Conservation (phyloP, 352 stramenopile genomes). For the Globisporangium yorkense region DNA sequence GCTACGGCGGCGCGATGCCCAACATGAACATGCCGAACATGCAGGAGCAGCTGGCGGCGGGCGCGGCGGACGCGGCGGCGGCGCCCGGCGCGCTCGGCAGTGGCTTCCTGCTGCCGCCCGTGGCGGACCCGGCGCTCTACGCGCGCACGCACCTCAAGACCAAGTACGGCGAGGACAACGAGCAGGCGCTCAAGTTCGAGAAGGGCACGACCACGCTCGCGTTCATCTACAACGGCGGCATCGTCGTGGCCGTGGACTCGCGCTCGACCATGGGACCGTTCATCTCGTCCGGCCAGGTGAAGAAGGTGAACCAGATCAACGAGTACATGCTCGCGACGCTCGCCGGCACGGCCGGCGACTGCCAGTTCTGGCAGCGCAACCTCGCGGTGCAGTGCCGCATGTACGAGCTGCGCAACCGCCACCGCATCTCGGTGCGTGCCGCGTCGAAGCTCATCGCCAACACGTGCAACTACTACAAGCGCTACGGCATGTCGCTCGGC, state of each 20-base stretch:
- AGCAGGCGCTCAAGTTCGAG: constrained; percentile 95
- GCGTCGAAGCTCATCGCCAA: constrained; percentile 99
- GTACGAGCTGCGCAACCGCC: constrained; percentile 99
- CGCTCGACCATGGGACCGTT: constrained; percentile 98
- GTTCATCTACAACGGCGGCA: constrained; percentile 99
- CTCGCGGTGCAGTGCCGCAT: constrained; percentile 94
- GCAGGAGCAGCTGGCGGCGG: constrained; percentile 23
- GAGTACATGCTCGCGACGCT: constrained; percentile 99
- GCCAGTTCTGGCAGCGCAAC: constrained; percentile 99
- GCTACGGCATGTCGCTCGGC: constrained; percentile 93
- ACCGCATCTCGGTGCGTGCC: constrained; percentile 98
- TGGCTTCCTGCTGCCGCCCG: constrained; percentile 69
- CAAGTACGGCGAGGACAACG: constrained; percentile 94
- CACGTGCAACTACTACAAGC: constrained; percentile 96
- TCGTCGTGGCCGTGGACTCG: constrained; percentile 99
- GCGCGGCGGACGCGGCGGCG: constrained; percentile 6
- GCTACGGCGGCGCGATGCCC: constrained; percentile 73
- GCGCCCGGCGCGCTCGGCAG: constrained; percentile 26
- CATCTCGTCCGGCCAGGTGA: constrained; percentile 97
- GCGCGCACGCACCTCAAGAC: constrained; percentile 96
- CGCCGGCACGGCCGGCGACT: constrained; percentile 98
- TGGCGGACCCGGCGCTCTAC: constrained; percentile 91
- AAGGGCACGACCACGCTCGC: constrained; percentile 99
- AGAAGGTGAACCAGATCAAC: constrained; percentile 99
- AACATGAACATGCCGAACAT: constrained; percentile 51